phyloP scores from a whole-genome alignment of 208 protist species.

The Acanthamoeba lenticulata region DNA sequence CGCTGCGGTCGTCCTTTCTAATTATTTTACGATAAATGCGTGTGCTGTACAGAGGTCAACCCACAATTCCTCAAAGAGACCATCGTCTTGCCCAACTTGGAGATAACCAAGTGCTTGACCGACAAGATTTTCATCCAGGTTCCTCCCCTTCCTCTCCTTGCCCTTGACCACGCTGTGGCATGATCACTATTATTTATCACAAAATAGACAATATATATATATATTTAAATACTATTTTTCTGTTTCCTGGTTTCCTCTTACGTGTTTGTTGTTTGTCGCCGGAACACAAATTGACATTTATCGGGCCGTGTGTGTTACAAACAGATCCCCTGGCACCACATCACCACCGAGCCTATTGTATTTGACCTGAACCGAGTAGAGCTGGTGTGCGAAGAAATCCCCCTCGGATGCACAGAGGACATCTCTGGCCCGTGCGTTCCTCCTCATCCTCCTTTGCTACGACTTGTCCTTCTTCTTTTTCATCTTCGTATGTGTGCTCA shows the following conservation, averaged over 20 bases:
- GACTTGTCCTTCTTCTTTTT: too few species aligned
- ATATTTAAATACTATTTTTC: too few species aligned
- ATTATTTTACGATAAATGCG: not conserved
- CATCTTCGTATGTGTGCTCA: not conserved
- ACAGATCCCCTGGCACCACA: slow-evolving; percentile 45
- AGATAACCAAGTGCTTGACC: slow-evolving; percentile 38
- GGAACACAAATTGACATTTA: not conserved
- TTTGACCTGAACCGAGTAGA: slow-evolving; percentile 41
- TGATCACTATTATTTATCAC: not conserved
- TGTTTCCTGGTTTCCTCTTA: too few species aligned
- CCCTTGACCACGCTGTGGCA: not conserved
- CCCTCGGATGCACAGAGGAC: not conserved
- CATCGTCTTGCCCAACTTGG: slow-evolving; percentile 32
- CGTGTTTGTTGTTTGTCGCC: too few species aligned
- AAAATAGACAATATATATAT: not conserved
- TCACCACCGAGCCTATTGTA: slow-evolving; percentile 6
- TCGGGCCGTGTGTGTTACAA: not conserved
- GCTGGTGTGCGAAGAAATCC: not conserved
- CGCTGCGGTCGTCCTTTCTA: not conserved
- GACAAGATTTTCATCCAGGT: slow-evolving; percentile 45
- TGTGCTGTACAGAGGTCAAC: slow-evolving; percentile 28
- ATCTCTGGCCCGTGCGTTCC: not conserved
- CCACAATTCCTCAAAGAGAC: slow-evolving; percentile 56
- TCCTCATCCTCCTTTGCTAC: not conserved
- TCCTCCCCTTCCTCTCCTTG: not conserved